A percentile compares a stretch with the other conserved stretches of the same genome.
Conservation (phyloP, 2,329 filamentous ascomycete genomes). For the Scytalidium lignicola region DNA sequence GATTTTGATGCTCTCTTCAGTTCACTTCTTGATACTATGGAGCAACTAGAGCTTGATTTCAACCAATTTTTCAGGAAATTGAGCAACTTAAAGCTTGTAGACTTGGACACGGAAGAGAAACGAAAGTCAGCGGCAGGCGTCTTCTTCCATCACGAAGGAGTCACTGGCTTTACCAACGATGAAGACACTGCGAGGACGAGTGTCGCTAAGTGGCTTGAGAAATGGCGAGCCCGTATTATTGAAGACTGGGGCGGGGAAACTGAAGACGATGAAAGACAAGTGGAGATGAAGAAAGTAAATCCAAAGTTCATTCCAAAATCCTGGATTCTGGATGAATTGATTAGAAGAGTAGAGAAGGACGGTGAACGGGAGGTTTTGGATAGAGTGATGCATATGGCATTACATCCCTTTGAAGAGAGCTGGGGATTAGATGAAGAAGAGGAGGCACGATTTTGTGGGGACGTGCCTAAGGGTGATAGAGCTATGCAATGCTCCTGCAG, state of each 20-base stretch:
- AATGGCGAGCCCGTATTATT: constrained; percentile 65
- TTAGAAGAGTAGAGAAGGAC: constrained; percentile 79
- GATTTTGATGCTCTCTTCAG: constrained; percentile 82
- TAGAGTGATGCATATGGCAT: constrained; percentile 74
- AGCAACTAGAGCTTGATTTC: constrained; percentile 82
- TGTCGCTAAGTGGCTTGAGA: constrained; percentile 74
- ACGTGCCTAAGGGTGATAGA: constrained; percentile 72
- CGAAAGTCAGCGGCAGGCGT: constrained; percentile 59
- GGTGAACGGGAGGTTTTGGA: constrained; percentile 74
- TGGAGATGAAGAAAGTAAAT: constrained; percentile 79
- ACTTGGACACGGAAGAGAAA: constrained; percentile 59
- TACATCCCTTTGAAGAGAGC: constrained; percentile 76
- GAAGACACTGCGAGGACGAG: constrained; percentile 61
- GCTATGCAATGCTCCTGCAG: constrained; percentile 95
- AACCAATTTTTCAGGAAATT: constrained; percentile 88
- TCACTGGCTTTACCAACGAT: constrained; percentile 48
- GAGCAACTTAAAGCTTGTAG: constrained; percentile 54
- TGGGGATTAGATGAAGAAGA: constrained; percentile 70
- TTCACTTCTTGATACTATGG: constrained; percentile 75
- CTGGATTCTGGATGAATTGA: constrained; percentile 93
- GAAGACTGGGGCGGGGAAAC: constrained; percentile 68
- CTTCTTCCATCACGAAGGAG: constrained; percentile 78
- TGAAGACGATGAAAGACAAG: constrained; percentile 57
- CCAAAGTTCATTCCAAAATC: constrained; percentile 87
- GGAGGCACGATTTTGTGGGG: constrained; percentile 77